Percentiles rank a stretch among this genome's conserved stretches.
These are phyloP conservation scores for Rubroshorea leprosula DNA, from an alignment of 345 rosid species.

Conservation along the genomic window DNA sequence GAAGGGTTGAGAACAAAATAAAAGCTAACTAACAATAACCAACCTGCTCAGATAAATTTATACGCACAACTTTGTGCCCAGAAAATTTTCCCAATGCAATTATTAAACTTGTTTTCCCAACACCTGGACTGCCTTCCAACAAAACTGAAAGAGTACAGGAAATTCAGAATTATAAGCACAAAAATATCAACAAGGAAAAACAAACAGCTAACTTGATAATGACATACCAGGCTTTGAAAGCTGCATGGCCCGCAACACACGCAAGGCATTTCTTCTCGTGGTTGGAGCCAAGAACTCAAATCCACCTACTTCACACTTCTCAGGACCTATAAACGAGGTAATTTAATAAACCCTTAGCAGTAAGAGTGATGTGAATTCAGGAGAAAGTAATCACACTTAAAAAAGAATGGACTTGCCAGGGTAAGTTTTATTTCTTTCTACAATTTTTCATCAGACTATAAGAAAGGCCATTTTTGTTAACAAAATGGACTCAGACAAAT, in stretches of 20 bases:
- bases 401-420: too few relatives aligned
- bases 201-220: conserved; percentile 3
- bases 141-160: conserved; percentile 43
- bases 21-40: neutral
- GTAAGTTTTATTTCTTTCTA: too few relatives aligned
- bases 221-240: conserved; percentile 77
- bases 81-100: conserved; percentile 85
- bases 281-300: conserved; percentile 93
- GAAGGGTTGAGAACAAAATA: neutral
- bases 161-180: conserved; percentile 10
- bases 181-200: neutral
- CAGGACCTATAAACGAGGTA: conserved; percentile 35
- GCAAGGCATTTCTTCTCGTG: conserved; percentile 68
- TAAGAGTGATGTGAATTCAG: too few relatives aligned
- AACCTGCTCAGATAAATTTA: conserved; percentile 97
- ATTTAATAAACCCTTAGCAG: neutral
- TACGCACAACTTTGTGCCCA: conserved; percentile 92
- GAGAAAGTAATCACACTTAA: too few relatives aligned
- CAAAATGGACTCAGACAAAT: too few relatives aligned
- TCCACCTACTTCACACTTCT: conserved; percentile 43
- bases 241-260: conserved; percentile 93
- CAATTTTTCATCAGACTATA: too few relatives aligned
- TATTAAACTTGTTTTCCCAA: conserved; percentile 93
- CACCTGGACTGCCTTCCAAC: conserved; percentile 98
- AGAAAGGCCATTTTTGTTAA: too few relatives aligned